A percentile compares a stretch with the other conserved stretches of the same genome.
These are phyloP conservation scores for Monilinia polystroma DNA, from an alignment of 2,329 filamentous ascomycete genomes.

Conservation along the genomic window DNA sequence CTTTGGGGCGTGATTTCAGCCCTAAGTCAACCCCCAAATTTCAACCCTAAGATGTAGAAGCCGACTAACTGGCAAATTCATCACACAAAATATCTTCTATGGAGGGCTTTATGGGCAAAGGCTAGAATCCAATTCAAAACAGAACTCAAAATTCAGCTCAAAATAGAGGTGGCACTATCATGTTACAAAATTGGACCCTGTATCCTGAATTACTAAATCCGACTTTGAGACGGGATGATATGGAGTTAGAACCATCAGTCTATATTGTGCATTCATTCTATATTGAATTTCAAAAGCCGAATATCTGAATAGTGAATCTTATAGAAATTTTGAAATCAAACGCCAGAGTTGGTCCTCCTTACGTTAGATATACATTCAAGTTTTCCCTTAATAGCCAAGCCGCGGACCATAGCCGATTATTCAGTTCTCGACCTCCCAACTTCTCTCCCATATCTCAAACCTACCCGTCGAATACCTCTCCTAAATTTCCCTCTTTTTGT, in stretches of 20 bases:
- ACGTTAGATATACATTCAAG: too few species aligned
- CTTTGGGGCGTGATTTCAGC: not conserved
- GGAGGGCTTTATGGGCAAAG: not conserved
- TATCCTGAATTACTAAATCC: not conserved
- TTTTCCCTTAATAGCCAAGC: too few species aligned
- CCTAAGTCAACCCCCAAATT: not conserved
- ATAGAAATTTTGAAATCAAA: too few species aligned
- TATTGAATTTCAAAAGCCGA: too few species aligned
- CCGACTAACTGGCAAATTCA: not conserved
- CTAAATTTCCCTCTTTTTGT: not conserved
- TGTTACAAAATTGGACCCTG: not conserved
- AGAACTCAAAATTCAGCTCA: not conserved
- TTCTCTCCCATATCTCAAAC: too few species aligned
- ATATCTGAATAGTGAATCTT: too few species aligned
- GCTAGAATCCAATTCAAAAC: not conserved
- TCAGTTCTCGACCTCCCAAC: too few species aligned
- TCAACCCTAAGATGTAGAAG: not conserved
- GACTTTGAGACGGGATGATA: not conserved
- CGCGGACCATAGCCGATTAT: too few species aligned
- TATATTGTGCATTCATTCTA: not conserved
- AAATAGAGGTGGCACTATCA: not conserved
- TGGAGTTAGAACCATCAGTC: not conserved
- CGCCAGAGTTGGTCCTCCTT: too few species aligned
- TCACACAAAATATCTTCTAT: not conserved
- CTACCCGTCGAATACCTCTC: too few species aligned